Conservation (phyloP, 495 filamentous ascomycete species). For the Collariella sp. region DNA sequence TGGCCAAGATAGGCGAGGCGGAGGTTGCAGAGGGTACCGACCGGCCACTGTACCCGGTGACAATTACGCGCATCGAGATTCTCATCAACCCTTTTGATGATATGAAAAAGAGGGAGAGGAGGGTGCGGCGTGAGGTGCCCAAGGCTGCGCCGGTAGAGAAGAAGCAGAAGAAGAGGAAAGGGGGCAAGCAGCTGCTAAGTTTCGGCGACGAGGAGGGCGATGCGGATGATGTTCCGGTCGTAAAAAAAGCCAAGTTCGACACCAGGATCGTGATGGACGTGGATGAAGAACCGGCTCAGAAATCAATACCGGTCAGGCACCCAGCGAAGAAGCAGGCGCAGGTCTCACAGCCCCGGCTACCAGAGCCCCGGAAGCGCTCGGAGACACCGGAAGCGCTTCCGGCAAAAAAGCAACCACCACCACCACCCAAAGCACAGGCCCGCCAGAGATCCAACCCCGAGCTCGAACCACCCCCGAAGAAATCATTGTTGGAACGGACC, state of each 20-base stretch:
- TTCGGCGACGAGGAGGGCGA: slow-evolving; percentile 83
- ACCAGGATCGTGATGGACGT: slow-evolving; percentile 65
- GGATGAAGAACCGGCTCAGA: slow-evolving; percentile 25
- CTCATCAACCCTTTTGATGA: slow-evolving; percentile 85
- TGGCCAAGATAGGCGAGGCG: slow-evolving; percentile 83
- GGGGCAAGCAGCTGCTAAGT: slow-evolving; percentile 72
- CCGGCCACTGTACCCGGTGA: slow-evolving; percentile 77
- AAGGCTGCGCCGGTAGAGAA: slow-evolving; percentile 40
- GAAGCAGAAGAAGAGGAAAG: slow-evolving; percentile 70
- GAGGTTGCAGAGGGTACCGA: slow-evolving; percentile 77
- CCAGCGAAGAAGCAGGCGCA: slow-evolving; percentile 25
- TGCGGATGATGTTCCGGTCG: slow-evolving; percentile 50
- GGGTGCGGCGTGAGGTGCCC: slow-evolving; percentile 34
- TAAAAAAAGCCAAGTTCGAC: slow-evolving; percentile 90
- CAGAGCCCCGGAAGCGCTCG: slow-evolving; percentile 21
- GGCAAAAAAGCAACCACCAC: slow-evolving; percentile 15
- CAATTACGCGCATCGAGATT: slow-evolving; percentile 70
- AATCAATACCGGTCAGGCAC: slow-evolving; percentile 20
- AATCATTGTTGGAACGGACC: slow-evolving; percentile 49
- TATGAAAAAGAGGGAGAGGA: slow-evolving; percentile 62
- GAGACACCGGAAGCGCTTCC: slow-evolving; percentile 14
- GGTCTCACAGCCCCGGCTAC: slow-evolving; percentile 6
- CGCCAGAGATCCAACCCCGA: slow-evolving; percentile 1
- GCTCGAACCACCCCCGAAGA: slow-evolving; percentile 29
- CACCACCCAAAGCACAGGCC: neutral